Base-by-base conservation (phyloP, 225 moss, liverwort and hornwort species). In the Climacium dendroides region DNA sequence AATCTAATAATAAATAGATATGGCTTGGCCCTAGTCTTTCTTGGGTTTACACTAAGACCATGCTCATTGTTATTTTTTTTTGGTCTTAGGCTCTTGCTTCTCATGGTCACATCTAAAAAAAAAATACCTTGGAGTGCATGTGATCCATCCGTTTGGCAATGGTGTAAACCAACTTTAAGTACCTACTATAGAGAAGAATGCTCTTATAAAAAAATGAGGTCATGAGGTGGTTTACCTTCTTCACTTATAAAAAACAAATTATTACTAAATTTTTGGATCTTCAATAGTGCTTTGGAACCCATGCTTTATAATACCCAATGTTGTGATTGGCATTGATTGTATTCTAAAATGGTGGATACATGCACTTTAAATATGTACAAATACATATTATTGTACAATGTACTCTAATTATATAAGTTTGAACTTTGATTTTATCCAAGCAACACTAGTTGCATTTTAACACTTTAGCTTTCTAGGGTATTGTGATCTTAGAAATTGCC, bases 11-110 rank as follows among this genome's bases (percentile, higher is more conserved):
- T 22, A n/a, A 66, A n/a, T 66, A n/a, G 4, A n/a, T n/a, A 66
- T n/a, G 6, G n/a, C 7, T 2, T 0, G 2, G 0, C 22, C n/a
- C 12, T n/a, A 4, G 66, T 6, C 66, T 2, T 12, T 66, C 2
- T 66, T n/a, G 35, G 19, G 5, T 19, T 35, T 35, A 65, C 2
- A 35, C n/a, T 20, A n/a, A 66, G 20, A 11, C 7, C 24, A 39
- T 24, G 5, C 7, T 24, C 39, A 70, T 8, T 41, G 15, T 70
- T 8, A 70, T 67, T 37, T 67, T 22, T 2, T 37, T 35, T 37
- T 67, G 22, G 2, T 67, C 37, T 67, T n/a, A 2, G 6, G 6
- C 1, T 37, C 6, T 67, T 0, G 0, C 7, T n/a, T 67, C 0
- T 22, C 4, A 67, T 37, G 2, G 3, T 67, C 5, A 65, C 6